These are phyloP conservation scores for Parasitella parasitica DNA, from an alignment of 371 early-diverging fungal genomes.

Conservation along the genomic window DNA sequence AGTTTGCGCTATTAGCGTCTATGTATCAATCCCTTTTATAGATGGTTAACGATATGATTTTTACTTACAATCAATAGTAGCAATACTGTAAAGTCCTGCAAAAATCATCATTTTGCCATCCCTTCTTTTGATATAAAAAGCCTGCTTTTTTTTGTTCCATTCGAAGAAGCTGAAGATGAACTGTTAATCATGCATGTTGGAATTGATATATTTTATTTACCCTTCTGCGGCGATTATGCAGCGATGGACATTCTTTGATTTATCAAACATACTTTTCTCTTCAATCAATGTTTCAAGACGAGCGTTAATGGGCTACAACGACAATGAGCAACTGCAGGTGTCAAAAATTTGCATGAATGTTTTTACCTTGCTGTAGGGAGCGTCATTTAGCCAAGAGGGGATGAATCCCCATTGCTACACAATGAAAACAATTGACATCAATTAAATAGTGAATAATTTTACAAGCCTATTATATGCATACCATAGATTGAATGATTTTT, in stretches of 20 bases:
- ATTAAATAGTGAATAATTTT: conserved; percentile 53
- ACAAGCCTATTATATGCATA: conserved; percentile 3
- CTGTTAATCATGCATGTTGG: neutral
- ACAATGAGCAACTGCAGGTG: no score
- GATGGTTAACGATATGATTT: no score
- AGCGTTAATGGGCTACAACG: conserved; percentile 58
- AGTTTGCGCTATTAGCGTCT: neutral
- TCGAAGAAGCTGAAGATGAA: conserved; percentile 62
- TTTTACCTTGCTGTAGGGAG: neutral
- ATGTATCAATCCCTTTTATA: no score
- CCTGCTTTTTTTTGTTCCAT: conserved; percentile 65
- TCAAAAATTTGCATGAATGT: no score
- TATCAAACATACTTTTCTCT: conserved; percentile 52
- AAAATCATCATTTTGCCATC: conserved; percentile 64
- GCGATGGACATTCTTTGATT: conserved; percentile 55
- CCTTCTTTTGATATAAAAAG: conserved; percentile 59
- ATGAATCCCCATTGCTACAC: conserved; percentile 67
- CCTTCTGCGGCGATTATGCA: conserved; percentile 73
- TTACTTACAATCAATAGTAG: conserved; percentile 31
- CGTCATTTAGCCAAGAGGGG: conserved; percentile 37
- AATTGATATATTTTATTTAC: conserved; percentile 22
- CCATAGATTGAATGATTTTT: conserved; percentile 54
- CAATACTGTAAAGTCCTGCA: conserved; percentile 60
- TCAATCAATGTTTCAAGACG: conserved; percentile 62
- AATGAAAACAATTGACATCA: conserved; percentile 5